Conservation (phyloP, 352 stramenopile species). For the Pythium brachiatum region DNA sequence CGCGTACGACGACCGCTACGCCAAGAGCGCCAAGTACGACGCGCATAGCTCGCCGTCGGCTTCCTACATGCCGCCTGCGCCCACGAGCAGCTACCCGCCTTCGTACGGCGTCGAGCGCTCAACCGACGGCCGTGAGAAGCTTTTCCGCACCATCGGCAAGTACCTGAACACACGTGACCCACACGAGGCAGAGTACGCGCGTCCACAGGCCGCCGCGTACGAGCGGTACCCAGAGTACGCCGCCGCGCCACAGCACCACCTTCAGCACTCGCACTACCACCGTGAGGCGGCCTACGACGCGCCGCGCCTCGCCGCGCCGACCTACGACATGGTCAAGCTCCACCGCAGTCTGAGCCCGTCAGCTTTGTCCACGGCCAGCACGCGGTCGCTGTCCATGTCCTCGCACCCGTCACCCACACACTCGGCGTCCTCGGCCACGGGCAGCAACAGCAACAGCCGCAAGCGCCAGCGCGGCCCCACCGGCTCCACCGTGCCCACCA, state of each 20-base stretch:
- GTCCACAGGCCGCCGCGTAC: background rate
- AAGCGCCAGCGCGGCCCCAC: slow-evolving; percentile 37
- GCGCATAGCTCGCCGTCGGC: background rate
- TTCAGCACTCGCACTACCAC: too few relatives aligned
- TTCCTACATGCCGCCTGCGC: background rate
- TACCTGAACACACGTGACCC: slow-evolving; percentile 29
- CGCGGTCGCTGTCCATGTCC: slow-evolving; percentile 11
- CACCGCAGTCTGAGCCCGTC: slow-evolving; percentile 10
- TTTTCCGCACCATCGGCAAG: slow-evolving; percentile 59
- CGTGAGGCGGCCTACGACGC: background rate
- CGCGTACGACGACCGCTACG: background rate
- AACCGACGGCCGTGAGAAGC: slow-evolving; percentile 32
- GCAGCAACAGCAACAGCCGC: slow-evolving; percentile 28
- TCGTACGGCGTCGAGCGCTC: background rate
- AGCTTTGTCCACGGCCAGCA: slow-evolving; percentile 4
- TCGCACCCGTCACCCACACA: slow-evolving; percentile 19
- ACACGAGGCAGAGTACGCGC: background rate
- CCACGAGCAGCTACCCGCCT: background rate
- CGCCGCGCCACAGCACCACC: slow-evolving; percentile 3
- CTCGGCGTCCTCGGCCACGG: slow-evolving; percentile 10
- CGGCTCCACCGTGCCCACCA: slow-evolving; percentile 18
- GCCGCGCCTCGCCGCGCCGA: background rate
- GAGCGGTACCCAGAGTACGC: background rate
- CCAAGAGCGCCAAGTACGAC: slow-evolving; percentile 18
- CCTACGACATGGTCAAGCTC: slow-evolving; percentile 25